These are phyloP conservation scores for Tricholoma saponaceum DNA, from an alignment of 768 basidiomycete species.

Conservation along the genomic window DNA sequence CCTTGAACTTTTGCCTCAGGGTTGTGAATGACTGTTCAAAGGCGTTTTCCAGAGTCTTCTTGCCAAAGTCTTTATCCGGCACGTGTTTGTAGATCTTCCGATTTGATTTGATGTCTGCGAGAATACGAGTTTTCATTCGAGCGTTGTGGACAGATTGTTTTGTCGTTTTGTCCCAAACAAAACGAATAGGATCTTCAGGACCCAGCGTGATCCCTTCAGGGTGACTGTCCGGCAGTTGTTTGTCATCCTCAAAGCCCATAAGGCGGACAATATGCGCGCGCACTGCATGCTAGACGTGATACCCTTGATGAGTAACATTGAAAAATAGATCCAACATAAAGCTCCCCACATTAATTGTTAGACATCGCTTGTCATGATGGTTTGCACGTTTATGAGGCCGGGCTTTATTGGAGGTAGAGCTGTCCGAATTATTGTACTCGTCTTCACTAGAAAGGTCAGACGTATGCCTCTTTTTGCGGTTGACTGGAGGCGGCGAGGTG, in stretches of 20 bases:
- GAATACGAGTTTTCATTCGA: conserved; percentile 62
- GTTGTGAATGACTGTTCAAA: conserved; percentile 75
- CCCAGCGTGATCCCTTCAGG: conserved; percentile 45
- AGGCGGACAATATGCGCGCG: conserved; percentile 57
- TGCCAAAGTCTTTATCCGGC: conserved; percentile 59
- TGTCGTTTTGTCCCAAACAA: conserved; percentile 76
- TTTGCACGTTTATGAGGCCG: conserved; percentile 43
- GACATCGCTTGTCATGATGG: conserved; percentile 60
- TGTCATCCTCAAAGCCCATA: conserved; percentile 55
- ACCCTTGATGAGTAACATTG: not conserved
- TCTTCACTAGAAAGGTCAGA: conserved; percentile 32
- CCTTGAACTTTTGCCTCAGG: conserved; percentile 61
- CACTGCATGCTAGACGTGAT: conserved; percentile 56
- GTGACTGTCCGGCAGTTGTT: conserved; percentile 59
- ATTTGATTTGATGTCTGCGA: conserved; percentile 56
- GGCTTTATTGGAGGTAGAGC: conserved; percentile 24
- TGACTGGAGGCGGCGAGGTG: conserved; percentile 1
- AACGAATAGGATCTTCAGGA: conserved; percentile 56
- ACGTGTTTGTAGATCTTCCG: conserved; percentile 59
- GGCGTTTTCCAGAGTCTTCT: conserved; percentile 53
- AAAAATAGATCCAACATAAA: not conserved
- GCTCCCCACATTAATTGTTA: conserved; percentile 60
- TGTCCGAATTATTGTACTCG: conserved; percentile 31
- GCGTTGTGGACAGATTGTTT: conserved; percentile 73
- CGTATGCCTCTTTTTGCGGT: conserved; percentile 25